Evolutionary conservation across 1,284 basidiomycete species (phyloP).

Genomic region (Amylostereum areolatum): DNA sequence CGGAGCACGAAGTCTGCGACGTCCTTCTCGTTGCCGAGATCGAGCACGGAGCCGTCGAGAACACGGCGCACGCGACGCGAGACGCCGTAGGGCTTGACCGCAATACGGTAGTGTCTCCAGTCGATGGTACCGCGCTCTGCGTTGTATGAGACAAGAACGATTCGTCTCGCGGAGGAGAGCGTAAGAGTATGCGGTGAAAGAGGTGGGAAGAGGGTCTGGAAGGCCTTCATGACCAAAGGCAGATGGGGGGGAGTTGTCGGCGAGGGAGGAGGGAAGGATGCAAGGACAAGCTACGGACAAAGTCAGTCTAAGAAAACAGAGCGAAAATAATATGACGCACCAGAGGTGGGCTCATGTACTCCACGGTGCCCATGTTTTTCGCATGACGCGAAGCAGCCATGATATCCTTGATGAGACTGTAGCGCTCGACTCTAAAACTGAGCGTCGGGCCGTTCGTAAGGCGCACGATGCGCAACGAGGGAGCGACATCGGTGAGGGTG

Average conservation of each 20-base stretch:
- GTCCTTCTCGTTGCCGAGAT: conserved; percentile 88
- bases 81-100: conserved; percentile 91
- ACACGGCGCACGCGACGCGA: conserved; percentile 89
- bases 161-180: conserved; percentile 81
- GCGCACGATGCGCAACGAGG: conserved; percentile 84
- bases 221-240: conserved; percentile 75
- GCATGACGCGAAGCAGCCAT: conserved; percentile 62
- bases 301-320: neutral
- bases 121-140: conserved; percentile 84
- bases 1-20: conserved; percentile 93
- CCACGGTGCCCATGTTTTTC: conserved; percentile 68
- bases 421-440: conserved; percentile 90
- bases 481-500: conserved; percentile 79
- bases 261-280: conserved; percentile 68
- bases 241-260: conserved; percentile 68
- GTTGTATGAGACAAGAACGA: conserved; percentile 93
- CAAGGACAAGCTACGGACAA: conserved; percentile 56
- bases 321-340: conserved; percentile 39
- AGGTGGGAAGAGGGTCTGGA: conserved; percentile 85
- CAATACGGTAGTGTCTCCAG: conserved; percentile 93
- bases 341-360: conserved; percentile 82
- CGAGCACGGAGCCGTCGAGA: conserved; percentile 66
- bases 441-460: conserved; percentile 92
- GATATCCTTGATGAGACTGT: conserved; percentile 86
- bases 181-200: conserved; percentile 77